These are phyloP conservation scores for Neopestalotiopsis rosae DNA, from an alignment of 2,329 filamentous ascomycete species.

Conservation along the genomic window DNA sequence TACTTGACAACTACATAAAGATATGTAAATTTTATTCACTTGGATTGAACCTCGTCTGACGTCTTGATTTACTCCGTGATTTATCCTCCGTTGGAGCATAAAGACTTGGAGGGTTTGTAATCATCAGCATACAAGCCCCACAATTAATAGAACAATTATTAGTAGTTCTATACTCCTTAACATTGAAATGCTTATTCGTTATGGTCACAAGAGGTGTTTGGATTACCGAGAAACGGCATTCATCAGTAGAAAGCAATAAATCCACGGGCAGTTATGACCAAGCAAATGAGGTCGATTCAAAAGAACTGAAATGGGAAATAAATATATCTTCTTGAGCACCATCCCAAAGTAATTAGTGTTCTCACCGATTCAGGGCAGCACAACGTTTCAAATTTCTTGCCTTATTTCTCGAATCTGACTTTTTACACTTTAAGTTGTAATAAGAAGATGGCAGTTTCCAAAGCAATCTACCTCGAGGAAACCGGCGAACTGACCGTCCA, in stretches of 20 bases:
- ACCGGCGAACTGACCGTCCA: slow-evolving; percentile 14
- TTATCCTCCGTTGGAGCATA: neutral
- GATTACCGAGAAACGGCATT: neutral
- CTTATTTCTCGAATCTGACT: too few species aligned
- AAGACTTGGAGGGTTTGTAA: neutral
- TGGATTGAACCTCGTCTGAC: too few species aligned
- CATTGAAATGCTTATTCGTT: neutral
- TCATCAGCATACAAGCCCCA: neutral
- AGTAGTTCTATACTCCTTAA: neutral
- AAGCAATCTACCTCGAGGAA: slow-evolving; percentile 21
- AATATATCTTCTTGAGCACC: too few species aligned
- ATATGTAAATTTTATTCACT: too few species aligned
- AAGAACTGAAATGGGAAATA: too few species aligned
- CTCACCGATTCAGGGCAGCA: too few species aligned
- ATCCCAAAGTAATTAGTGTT: too few species aligned
- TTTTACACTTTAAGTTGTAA: neutral
- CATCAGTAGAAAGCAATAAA: neutral
- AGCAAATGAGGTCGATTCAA: too few species aligned
- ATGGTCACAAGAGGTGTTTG: neutral
- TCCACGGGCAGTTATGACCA: neutral
- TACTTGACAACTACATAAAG: too few species aligned
- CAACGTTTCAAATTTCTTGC: too few species aligned
- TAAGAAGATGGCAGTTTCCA: neutral
- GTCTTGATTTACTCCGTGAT: neutral
- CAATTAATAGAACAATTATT: neutral